A percentile compares a stretch with the other conserved stretches of the same genome.
phyloP scores from a whole-genome alignment of 75 land plant genomes.

The Sequoia sempervirens region DNA sequence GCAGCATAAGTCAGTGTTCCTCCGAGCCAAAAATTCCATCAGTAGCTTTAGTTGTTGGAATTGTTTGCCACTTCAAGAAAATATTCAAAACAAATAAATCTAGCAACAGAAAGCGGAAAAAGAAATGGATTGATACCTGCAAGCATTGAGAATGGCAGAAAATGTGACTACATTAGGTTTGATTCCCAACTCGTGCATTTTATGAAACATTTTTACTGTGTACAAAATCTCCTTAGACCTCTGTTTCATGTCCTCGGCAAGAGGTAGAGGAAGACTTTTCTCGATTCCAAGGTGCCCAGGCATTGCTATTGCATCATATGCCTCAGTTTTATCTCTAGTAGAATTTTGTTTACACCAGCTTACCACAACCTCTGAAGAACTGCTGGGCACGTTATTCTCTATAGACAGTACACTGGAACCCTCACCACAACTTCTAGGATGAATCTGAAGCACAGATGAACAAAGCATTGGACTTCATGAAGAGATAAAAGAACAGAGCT shows the following conservation, averaged over 20 bases:
- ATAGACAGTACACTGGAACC: neutral
- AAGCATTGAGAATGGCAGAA: constrained; percentile 94
- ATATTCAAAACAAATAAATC: neutral
- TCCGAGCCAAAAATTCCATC: neutral
- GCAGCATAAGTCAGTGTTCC: neutral
- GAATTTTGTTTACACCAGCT: neutral
- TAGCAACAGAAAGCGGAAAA: neutral
- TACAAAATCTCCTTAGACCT: constrained; percentile 41
- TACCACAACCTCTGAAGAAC: neutral
- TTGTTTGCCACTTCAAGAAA: neutral
- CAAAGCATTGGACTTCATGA: neutral
- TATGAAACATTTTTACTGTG: constrained; percentile 71
- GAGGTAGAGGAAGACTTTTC: constrained; percentile 14
- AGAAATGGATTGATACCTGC: constrained; percentile 57
- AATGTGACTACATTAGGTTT: constrained; percentile 97
- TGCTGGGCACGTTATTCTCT: neutral
- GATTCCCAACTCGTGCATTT: constrained; percentile 76
- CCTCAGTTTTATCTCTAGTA: neutral
- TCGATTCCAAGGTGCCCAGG: constrained; percentile 30
- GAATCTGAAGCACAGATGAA: neutral
- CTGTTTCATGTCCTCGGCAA: constrained; percentile 16
- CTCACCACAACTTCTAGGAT: neutral
- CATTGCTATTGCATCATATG: neutral
- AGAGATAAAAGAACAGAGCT: neutral
- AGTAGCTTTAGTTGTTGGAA: neutral